Evolutionary conservation across 495 filamentous ascomycete species (phyloP), one percentile per base, ranked within the genome.

Genomic region (Friedmanniomyces simplex): DNA sequence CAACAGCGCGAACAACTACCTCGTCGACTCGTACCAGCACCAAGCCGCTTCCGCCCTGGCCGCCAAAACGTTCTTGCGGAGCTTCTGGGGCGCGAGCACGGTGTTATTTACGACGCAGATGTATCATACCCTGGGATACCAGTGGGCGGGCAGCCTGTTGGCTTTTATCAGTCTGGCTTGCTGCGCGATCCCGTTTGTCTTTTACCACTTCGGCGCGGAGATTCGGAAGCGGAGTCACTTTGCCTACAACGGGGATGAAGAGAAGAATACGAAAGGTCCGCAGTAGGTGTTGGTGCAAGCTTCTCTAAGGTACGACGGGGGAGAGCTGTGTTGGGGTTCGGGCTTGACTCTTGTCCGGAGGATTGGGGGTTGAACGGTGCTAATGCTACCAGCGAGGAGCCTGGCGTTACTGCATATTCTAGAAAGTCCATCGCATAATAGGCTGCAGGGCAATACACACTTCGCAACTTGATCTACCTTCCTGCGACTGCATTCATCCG

Each of bases 1-100:
- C 66, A 82, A 82, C 32, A 78, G 80, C 0, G 76, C 84, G 20
- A 69, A 89, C 13, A 90, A 87, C 58, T 91, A 90, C 57, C 75
- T 89, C 14, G 88, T 84, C 10, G 86, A 90, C 64, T 84, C 85
- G 12, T 89, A 89, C 68, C 78, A 79, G 51, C 79, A 83, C 52
- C 87, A 81, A 65, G 82, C 85, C 0, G 86, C 86, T 2, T 79
- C 75, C 20, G 87, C 86, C 0, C 72, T 86, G 60, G 84, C 87
- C 0, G 84, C 84, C 0, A 77, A 81, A 1, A 78, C 77, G 0
- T 81, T 78, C 50, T 68, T 76, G 32, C 74, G 86, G 0, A 80
- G 76, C 37, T 70, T 84, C n/a, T 74, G 84, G 18, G 87, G 83
- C 0, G 83, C 83, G 0, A 68, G 77, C 1, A 69, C 82, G 41